Percentiles rank a stretch among this genome's conserved stretches.
These are phyloP conservation scores for Tricholoma saponaceum DNA, from an alignment of 768 basidiomycete genomes.

Conservation along the genomic window DNA sequence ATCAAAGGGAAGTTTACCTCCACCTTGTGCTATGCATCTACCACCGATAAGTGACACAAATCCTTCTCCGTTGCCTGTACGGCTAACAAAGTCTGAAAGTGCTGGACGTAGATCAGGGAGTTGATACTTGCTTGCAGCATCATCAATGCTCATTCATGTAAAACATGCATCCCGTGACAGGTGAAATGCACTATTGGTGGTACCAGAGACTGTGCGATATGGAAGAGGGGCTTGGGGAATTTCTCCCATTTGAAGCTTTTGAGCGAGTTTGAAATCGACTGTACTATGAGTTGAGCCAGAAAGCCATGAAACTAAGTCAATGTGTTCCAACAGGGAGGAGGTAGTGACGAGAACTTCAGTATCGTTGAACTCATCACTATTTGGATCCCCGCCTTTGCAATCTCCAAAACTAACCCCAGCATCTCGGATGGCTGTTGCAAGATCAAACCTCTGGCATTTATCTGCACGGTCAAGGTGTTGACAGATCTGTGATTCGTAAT, in stretches of 20 bases:
- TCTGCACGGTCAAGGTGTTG: not conserved
- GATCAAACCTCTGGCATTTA: slow-evolving; percentile 11
- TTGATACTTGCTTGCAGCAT: not conserved
- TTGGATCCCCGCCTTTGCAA: not conserved
- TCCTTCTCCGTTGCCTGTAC: not conserved
- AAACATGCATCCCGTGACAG: slow-evolving; percentile 2
- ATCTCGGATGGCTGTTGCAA: not conserved
- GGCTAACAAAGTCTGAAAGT: not conserved
- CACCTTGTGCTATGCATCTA: not conserved
- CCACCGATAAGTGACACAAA: not conserved
- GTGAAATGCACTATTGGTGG: slow-evolving; percentile 6
- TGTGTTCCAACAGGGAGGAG: not conserved
- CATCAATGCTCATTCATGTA: slow-evolving; percentile 2
- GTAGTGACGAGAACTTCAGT: not conserved
- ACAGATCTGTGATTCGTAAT: slow-evolving; percentile 12
- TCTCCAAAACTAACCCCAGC: not conserved
- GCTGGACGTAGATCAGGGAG: slow-evolving; percentile 6
- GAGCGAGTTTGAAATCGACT: not conserved
- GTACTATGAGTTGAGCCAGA: not conserved
- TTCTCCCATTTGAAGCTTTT: not conserved
- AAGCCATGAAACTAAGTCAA: not conserved
- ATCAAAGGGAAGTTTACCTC: slow-evolving; percentile 14
- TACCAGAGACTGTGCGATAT: not conserved
- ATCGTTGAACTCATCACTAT: not conserved
- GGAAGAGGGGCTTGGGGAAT: not conserved